Evolutionary conservation across 1,139 yeast genomes (phyloP).

Genomic region (Sporopachydermia cereana): DNA sequence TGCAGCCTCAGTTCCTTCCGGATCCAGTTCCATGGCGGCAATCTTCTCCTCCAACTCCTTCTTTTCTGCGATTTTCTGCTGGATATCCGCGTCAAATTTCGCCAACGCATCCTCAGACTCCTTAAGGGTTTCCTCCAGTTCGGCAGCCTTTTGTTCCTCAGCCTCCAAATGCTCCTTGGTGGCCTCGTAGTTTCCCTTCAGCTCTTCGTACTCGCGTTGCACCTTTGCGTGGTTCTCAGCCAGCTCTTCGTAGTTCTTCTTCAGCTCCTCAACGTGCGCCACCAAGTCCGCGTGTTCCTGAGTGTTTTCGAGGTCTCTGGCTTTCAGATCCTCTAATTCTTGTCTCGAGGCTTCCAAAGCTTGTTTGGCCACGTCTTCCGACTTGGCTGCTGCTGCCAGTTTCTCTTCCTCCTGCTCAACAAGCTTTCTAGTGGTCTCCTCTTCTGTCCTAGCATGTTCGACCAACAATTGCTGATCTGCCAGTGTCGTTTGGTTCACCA

Average conservation of each 20-base stretch:
- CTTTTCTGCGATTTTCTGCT: not conserved
- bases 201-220: not conserved
- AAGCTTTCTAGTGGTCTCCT: not conserved
- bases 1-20: not conserved
- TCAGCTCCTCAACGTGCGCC: slow-evolving; percentile 1
- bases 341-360: not conserved
- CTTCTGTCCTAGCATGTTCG: not conserved
- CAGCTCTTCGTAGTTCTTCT: not conserved
- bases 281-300: slow-evolving; percentile 3
- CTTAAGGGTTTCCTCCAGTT: not conserved
- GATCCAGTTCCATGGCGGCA: not conserved
- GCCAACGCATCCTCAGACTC: not conserved
- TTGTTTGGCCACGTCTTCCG: not conserved
- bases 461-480: slow-evolving; percentile 5
- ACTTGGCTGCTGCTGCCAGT: not conserved
- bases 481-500: not conserved
- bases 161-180: not conserved
- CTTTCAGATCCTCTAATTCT: not conserved
- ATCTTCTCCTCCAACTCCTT: not conserved
- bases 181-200: not conserved
- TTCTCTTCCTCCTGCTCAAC: not conserved
- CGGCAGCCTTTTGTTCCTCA: not conserved
- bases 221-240: not conserved
- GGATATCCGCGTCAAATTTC: not conserved
- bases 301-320: not conserved